phyloP scores from a whole-genome alignment of 495 filamentous ascomycete genomes.

The Astrothelium macrocarpum region DNA sequence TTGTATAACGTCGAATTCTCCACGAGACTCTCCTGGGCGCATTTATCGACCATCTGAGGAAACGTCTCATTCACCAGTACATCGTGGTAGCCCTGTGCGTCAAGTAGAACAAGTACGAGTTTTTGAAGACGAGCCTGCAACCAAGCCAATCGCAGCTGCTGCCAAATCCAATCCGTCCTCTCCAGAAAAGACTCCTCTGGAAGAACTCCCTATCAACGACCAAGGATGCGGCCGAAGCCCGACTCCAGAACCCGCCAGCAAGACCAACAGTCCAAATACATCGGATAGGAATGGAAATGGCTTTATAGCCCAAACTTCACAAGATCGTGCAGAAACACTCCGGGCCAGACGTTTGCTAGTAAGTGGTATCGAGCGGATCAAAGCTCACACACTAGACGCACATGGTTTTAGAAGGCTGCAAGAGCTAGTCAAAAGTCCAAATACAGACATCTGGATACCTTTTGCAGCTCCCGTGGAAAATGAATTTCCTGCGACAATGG shows the following conservation, averaged over 20 bases:
- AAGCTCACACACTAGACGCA: conserved; percentile 62
- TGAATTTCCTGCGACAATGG: conserved; percentile 19
- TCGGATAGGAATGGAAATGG: conserved; percentile 8
- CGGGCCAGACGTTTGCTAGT: conserved; percentile 48
- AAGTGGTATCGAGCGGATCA: conserved; percentile 68
- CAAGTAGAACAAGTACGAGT: conserved; percentile 30
- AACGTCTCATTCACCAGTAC: neutral
- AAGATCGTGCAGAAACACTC: conserved; percentile 40
- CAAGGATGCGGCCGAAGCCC: conserved; percentile 24
- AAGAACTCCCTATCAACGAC: conserved; percentile 35
- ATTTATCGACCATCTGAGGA: neutral
- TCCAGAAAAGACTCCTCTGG: conserved; percentile 27
- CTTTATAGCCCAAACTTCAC: conserved; percentile 24
- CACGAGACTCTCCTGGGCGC: neutral
- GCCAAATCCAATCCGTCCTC: neutral
- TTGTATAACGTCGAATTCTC: neutral
- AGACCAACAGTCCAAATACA: conserved; percentile 13
- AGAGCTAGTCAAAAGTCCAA: conserved; percentile 62
- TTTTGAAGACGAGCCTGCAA: conserved; percentile 33
- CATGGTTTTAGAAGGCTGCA: conserved; percentile 85
- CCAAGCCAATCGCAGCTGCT: conserved; percentile 17
- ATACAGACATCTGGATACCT: conserved; percentile 57
- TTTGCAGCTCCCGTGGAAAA: conserved; percentile 29
- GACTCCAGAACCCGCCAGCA: conserved; percentile 20
- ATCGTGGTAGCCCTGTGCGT: conserved; percentile 1